Evolutionary conservation across 768 basidiomycete genomes (phyloP), one percentile per base, ranked within the genome.

Genomic region (Chlorophyllum brunneum): DNA sequence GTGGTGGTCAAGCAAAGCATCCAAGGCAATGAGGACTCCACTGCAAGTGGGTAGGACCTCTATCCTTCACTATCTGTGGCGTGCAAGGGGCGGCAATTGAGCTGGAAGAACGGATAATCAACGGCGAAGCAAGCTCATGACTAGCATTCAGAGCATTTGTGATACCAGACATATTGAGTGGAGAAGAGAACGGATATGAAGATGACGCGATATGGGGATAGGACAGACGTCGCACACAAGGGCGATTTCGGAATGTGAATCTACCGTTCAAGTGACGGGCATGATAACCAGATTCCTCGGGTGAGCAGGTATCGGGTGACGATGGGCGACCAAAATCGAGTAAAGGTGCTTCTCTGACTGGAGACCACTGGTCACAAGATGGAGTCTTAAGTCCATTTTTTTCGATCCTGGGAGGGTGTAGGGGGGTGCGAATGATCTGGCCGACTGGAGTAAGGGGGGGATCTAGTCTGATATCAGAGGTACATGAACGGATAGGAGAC

Each of bases 51-150:
- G 30, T 16, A 39, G 33, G 31, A 23, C 48, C 29, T 39, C 50
- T 5, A 6, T 48, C 26, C 18, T 59, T 36, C 51, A 61, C 59
- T 20, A 38, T 65, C 31, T 63, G 67, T 3, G 58, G 62, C 18
- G 26, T 47, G 45, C 31, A 46, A 38, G 47, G 11, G 6, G 36
- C 44, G 31, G 18, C 9, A 31, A 45, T 67, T 64, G 67, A 66
- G 55, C 63, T 65, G 38, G 61, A 70, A 13, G 74, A 75, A 42
- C 56, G 55, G 44, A 58, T 33, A 43, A 58, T 54, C 47, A 51
- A 20, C 24, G 60, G 49, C 18, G 27, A 50, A 50, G 48, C 39
- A 41, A 50, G 48, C 18, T 50, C 39, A 20, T 50, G 30, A 6
- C 38, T 13, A 31, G 15, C 29, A 11, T 31, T 41, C 15, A 24